Percentiles rank a stretch among this genome's conserved stretches.
phyloP scores from a whole-genome alignment of 257 asterid genomes.

The Paraleonurus japonicus region DNA sequence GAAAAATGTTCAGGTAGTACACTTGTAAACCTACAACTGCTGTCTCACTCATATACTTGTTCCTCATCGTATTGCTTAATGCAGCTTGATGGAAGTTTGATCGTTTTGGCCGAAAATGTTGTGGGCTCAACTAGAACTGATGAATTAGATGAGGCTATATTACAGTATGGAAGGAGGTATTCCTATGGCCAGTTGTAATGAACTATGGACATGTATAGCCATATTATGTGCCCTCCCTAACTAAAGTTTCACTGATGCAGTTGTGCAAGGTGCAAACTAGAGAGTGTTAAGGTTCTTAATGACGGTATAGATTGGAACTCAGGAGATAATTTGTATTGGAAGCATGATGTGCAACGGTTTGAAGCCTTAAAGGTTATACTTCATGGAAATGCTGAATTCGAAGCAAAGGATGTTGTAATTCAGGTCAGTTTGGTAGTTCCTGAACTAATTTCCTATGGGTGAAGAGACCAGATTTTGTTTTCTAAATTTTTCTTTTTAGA shows the following conservation, averaged over 20 bases:
- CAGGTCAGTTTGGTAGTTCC: conserved; percentile 52
- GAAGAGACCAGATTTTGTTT: too few relatives aligned
- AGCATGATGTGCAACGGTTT: conserved; percentile 84
- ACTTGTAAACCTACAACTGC: conserved; percentile 13
- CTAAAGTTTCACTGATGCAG: conserved; percentile 37
- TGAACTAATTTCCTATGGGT: not conserved
- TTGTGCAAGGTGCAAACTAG: conserved; percentile 86
- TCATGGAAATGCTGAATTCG: conserved; percentile 98
- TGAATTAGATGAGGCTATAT: conserved; percentile 58
- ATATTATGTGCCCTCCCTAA: conserved; percentile 17
- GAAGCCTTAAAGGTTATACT: conserved; percentile 75
- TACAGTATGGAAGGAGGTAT: conserved; percentile 88
- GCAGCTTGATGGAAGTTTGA: conserved; percentile 94
- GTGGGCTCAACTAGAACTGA: conserved; percentile 59
- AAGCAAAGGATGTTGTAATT: conserved; percentile 72
- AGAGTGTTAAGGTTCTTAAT: conserved; percentile 71
- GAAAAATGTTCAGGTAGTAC: conserved; percentile 86
- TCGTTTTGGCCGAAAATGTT: conserved; percentile 70
- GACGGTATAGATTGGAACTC: conserved; percentile 89
- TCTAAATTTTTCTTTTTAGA: too few relatives aligned
- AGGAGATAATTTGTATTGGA: conserved; percentile 77
- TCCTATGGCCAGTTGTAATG: conserved; percentile 17
- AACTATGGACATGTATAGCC: conserved; percentile 20
- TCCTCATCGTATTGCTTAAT: conserved; percentile 35
- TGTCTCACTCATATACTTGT: conserved; percentile 22